Evolutionary conservation across 768 basidiomycete genomes (phyloP).

Genomic region (Plicaturopsis crispa): DNA sequence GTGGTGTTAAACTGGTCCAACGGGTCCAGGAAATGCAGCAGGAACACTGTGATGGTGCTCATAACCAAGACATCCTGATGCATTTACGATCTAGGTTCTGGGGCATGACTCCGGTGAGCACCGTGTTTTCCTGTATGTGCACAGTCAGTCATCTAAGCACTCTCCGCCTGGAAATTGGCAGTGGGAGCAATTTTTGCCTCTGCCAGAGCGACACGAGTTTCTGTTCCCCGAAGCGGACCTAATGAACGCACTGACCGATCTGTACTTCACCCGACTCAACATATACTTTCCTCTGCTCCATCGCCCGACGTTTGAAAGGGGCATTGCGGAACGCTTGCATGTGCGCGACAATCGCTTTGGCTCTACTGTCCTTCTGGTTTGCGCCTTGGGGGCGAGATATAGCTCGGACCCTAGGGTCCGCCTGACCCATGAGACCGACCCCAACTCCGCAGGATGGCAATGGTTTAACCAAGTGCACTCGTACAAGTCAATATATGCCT

Average conservation of each 20-base stretch:
- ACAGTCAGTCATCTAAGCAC: not conserved
- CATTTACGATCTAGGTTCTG: slow-evolving; percentile 13
- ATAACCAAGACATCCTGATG: slow-evolving; percentile 17
- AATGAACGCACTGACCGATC: slow-evolving; percentile 27
- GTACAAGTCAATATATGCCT: slow-evolving; percentile 30
- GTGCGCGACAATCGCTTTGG: slow-evolving; percentile 36
- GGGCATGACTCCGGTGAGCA: slow-evolving; percentile 18
- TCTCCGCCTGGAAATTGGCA: slow-evolving; percentile 5
- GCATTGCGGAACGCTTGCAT: slow-evolving; percentile 27
- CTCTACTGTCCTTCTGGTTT: slow-evolving; percentile 45
- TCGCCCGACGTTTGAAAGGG: slow-evolving; percentile 31
- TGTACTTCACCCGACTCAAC: slow-evolving; percentile 32
- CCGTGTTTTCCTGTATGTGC: not conserved
- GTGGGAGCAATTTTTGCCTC: no score
- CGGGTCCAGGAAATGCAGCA: no score
- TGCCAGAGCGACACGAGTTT: slow-evolving; percentile 13
- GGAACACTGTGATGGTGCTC: no score
- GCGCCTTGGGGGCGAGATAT: slow-evolving; percentile 38
- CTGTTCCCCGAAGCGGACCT: slow-evolving; percentile 15
- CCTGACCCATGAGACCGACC: slow-evolving; percentile 22
- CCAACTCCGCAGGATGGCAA: slow-evolving; percentile 31
- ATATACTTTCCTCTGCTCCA: slow-evolving; percentile 33
- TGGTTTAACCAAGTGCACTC: slow-evolving; percentile 37
- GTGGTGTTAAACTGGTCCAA: slow-evolving; percentile 27
- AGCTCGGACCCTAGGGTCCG: slow-evolving; percentile 35